A percentile compares a stretch with the other conserved stretches of the same genome.
phyloP scores from a whole-genome alignment of 2,329 filamentous ascomycete species.

The Talaromyces sp. region DNA sequence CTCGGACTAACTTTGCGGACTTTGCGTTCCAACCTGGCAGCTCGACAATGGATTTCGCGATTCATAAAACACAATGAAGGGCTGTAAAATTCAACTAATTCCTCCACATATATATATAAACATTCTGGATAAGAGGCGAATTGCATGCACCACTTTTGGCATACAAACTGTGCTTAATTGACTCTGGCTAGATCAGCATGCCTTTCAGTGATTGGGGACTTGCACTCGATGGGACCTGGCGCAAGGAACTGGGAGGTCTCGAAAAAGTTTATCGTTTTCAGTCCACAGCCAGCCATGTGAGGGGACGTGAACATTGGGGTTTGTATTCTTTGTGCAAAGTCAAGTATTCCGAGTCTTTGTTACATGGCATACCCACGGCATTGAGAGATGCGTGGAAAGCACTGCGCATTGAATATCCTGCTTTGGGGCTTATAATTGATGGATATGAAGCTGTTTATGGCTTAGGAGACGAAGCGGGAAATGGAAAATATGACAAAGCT shows the following conservation, averaged over 20 bases:
- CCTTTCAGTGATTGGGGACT: background rate
- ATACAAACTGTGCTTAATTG: background rate
- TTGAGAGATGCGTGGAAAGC: constrained; percentile 12
- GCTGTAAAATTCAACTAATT: no score
- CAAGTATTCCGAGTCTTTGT: background rate
- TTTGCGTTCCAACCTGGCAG: background rate
- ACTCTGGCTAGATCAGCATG: background rate
- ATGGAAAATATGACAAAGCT: background rate
- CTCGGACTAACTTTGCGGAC: background rate
- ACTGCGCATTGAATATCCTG: constrained; percentile 10
- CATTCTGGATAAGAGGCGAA: background rate
- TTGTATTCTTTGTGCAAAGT: constrained; percentile 8
- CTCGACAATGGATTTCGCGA: no score
- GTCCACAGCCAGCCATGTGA: constrained; percentile 2
- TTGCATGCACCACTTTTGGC: background rate
- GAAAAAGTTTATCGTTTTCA: constrained; percentile 8
- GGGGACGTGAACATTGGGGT: constrained; percentile 11
- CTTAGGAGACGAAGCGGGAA: background rate
- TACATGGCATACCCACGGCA: background rate
- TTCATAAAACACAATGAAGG: no score
- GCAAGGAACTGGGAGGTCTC: constrained; percentile 21
- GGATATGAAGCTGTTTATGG: constrained; percentile 8
- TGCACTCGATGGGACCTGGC: background rate
- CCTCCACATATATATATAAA: background rate
- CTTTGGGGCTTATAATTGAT: constrained; percentile 8